These are phyloP conservation scores for Ascochyta viciae-villosae DNA, from an alignment of 2,329 filamentous ascomycete species.

Conservation along the genomic window DNA sequence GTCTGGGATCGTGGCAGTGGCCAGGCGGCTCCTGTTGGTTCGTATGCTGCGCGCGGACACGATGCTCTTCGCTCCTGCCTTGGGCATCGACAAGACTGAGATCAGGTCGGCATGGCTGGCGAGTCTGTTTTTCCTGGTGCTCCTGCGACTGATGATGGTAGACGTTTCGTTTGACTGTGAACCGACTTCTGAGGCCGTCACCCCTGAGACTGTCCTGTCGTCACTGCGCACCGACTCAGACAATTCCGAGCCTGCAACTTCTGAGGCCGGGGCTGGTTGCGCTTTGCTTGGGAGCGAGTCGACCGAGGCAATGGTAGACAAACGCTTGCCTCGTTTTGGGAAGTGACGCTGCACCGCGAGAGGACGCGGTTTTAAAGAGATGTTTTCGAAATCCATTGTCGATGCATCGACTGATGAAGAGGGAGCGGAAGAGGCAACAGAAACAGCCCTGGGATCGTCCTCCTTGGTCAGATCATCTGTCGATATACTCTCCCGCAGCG, in stretches of 20 bases:
- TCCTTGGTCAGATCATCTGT: constrained; percentile 26
- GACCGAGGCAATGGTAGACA: constrained; percentile 66
- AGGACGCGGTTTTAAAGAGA: constrained; percentile 41
- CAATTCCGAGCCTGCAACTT: constrained; percentile 35
- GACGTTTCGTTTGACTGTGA: constrained; percentile 43
- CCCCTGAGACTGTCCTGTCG: constrained; percentile 25
- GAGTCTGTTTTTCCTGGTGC: constrained; percentile 67
- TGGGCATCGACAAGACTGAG: constrained; percentile 82
- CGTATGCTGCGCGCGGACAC: constrained; percentile 80
- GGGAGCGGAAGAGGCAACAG: constrained; percentile 39
- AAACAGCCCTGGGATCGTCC: constrained; percentile 30
- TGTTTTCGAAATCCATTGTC: constrained; percentile 40
- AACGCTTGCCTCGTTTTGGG: constrained; percentile 61
- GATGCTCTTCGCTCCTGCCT: constrained; percentile 70
- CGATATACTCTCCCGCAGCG: constrained; percentile 34
- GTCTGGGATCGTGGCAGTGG: constrained; percentile 74
- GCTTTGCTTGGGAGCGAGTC: constrained; percentile 57
- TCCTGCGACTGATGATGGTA: constrained; percentile 55
- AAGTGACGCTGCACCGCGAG: constrained; percentile 55
- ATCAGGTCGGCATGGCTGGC: constrained; percentile 95
- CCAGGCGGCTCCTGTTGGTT: constrained; percentile 71
- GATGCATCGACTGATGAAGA: constrained; percentile 49
- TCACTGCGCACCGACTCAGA: constrained; percentile 29
- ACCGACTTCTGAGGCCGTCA: constrained; percentile 38
- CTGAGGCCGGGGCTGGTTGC: constrained; percentile 38